These are phyloP conservation scores for Lasiodiplodia theobromae DNA, from an alignment of 2,329 filamentous ascomycete species.

Conservation along the genomic window DNA sequence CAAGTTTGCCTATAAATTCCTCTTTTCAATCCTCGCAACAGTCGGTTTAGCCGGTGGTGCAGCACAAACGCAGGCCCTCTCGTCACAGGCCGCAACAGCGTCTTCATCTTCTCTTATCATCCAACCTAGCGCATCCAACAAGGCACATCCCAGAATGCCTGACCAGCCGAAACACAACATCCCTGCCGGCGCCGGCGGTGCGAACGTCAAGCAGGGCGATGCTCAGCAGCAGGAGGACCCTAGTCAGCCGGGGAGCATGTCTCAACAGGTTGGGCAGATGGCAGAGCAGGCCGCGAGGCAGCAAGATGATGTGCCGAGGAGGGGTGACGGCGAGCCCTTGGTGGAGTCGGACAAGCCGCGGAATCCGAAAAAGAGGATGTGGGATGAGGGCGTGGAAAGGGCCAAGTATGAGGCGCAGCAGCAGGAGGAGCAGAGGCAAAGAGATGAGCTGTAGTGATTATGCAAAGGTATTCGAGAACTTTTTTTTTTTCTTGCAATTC, in stretches of 20 bases:
- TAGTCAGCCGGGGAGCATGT: slow-evolving; percentile 44
- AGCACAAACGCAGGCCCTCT: neutral
- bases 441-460: slow-evolving; percentile 39
- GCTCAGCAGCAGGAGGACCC: slow-evolving; percentile 40
- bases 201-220: slow-evolving; percentile 48
- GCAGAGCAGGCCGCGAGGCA: slow-evolving; percentile 40
- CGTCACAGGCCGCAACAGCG: slow-evolving; percentile 28
- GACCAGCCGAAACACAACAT: slow-evolving; percentile 42
- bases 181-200: slow-evolving; percentile 59
- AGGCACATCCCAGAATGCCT: slow-evolving; percentile 44
- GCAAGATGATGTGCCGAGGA: slow-evolving; percentile 40
- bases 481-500: too few species aligned
- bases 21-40: slow-evolving; percentile 63
- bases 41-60: slow-evolving; percentile 50
- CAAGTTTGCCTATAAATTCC: slow-evolving; percentile 67
- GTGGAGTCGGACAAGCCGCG: slow-evolving; percentile 48
- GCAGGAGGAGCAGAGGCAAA: slow-evolving; percentile 33
- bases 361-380: slow-evolving; percentile 69
- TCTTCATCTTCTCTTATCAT: slow-evolving; percentile 49
- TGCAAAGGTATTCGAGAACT: neutral
- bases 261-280: slow-evolving; percentile 53
- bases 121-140: slow-evolving; percentile 51
- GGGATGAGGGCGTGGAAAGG: slow-evolving; percentile 57
- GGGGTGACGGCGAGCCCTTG: slow-evolving; percentile 56
- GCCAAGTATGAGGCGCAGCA: slow-evolving; percentile 40